Conservation (phyloP, 306 rosid species). For the Herpetospermum pedunculosum region DNA sequence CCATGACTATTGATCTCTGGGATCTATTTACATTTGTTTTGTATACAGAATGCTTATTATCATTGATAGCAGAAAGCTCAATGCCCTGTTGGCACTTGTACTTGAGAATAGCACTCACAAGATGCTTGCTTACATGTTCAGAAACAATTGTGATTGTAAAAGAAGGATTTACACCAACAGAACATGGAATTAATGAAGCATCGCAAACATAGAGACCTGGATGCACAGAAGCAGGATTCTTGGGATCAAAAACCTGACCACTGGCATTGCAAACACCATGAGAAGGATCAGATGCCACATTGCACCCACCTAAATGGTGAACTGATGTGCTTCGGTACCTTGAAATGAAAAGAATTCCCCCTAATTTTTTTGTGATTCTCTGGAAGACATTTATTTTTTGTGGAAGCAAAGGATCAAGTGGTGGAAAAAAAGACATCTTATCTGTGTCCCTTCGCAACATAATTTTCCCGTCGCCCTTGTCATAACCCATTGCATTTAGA, state of each 20-base stretch:
- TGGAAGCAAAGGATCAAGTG: slow-evolving; percentile 23
- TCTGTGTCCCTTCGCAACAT: slow-evolving; percentile 11
- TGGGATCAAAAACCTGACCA: slow-evolving; percentile 22
- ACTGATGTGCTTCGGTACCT: slow-evolving; percentile 25
- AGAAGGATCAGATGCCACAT: slow-evolving; percentile 16
- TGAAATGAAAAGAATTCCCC: slow-evolving; percentile 25
- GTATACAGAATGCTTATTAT: not conserved
- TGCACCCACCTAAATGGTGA: slow-evolving; percentile 27
- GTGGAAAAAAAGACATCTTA: slow-evolving; percentile 20
- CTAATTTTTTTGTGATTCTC: slow-evolving; percentile 20
- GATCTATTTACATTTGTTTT: not conserved
- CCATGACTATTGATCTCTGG: slow-evolving; percentile 4
- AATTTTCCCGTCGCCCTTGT: slow-evolving; percentile 20
- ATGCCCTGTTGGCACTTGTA: slow-evolving; percentile 1
- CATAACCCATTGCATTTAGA: slow-evolving; percentile 24
- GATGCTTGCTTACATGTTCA: slow-evolving; percentile 19
- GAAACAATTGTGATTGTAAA: slow-evolving; percentile 21
- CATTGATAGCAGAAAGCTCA: not conserved
- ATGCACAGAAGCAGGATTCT: slow-evolving; percentile 10
- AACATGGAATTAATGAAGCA: slow-evolving; percentile 30
- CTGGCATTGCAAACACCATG: slow-evolving; percentile 23
- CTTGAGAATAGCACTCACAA: slow-evolving; percentile 19
- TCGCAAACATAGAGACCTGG: slow-evolving; percentile 21
- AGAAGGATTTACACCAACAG: slow-evolving; percentile 26
- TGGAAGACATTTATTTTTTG: slow-evolving; percentile 18